Conservation (phyloP, 2,329 filamentous ascomycete species). For the Pseudogymnoascus sp. region DNA sequence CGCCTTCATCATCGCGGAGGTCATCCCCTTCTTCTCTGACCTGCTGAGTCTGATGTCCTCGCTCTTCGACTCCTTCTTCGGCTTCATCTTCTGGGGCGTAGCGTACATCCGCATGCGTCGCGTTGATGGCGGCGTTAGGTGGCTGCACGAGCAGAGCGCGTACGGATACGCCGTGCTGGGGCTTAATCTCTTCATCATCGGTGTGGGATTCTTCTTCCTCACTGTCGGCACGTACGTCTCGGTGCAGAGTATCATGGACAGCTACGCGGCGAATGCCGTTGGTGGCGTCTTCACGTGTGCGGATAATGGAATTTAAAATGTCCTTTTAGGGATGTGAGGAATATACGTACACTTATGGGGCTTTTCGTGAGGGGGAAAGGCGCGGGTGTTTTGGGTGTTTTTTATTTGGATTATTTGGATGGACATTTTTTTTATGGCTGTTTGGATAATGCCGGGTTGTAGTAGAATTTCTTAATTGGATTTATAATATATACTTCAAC, state of each 20-base stretch:
- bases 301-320: slow-evolving; percentile 51
- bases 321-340: not conserved
- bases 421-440: not conserved
- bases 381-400: not conserved
- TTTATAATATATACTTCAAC: not conserved
- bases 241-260: slow-evolving; percentile 66
- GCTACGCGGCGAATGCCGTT: slow-evolving; percentile 58
- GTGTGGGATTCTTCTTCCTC: slow-evolving; percentile 73
- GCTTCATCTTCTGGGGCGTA: slow-evolving; percentile 90
- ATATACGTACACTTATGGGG: not conserved
- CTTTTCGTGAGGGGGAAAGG: not conserved
- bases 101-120: slow-evolving; percentile 71
- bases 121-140: slow-evolving; percentile 49
- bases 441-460: not conserved
- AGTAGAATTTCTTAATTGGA: not conserved
- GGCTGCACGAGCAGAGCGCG: slow-evolving; percentile 23
- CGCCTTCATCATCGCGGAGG: slow-evolving; percentile 87
- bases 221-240: slow-evolving; percentile 74
- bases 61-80: slow-evolving; percentile 86
- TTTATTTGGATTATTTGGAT: not conserved
- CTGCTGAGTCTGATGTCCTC: slow-evolving; percentile 71
- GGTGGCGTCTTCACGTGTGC: slow-evolving; percentile 68
- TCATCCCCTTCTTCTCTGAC: slow-evolving; percentile 85
- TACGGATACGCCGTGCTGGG: slow-evolving; percentile 46
- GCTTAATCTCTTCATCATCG: slow-evolving; percentile 66